A percentile compares a stretch with the other conserved stretches of the same genome.
Conservation (phyloP, 768 basidiomycete genomes). For the Phylloporus rhodoxanthus region DNA sequence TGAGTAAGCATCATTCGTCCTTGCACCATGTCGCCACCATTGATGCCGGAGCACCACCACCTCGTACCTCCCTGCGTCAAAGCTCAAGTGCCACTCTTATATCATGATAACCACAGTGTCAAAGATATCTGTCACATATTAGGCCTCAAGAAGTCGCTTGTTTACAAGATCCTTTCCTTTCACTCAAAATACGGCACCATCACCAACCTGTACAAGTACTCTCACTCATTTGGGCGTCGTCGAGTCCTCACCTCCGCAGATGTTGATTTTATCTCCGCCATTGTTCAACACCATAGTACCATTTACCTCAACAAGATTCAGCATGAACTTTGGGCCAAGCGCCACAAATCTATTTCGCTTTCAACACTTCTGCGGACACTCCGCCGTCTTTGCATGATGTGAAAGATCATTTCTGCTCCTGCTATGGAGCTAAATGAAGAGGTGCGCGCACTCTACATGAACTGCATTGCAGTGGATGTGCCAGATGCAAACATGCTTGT, state of each 20-base stretch:
- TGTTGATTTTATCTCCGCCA: background rate
- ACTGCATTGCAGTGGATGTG: no score
- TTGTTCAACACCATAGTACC: background rate
- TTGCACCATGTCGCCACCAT: no score
- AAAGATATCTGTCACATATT: background rate
- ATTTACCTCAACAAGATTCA: background rate
- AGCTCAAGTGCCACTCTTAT: background rate
- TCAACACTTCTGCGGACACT: background rate
- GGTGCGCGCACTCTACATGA: no score
- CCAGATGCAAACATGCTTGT: slow-evolving; percentile 14
- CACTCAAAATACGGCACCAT: background rate
- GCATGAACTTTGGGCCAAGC: background rate
- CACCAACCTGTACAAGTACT: background rate
- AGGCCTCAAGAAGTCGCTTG: background rate
- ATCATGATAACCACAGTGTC: background rate
- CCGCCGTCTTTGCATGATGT: no score
- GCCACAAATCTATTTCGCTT: background rate
- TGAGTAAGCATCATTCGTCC: background rate
- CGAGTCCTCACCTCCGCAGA: background rate
- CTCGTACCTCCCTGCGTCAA: background rate
- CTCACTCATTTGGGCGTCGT: background rate
- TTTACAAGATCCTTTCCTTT: background rate
- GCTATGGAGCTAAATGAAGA: no score
- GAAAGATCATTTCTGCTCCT: background rate
- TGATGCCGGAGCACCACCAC: no score